Evolutionary conservation across 1,284 basidiomycete genomes (phyloP).

Genomic region (Inonotus obliquus): DNA sequence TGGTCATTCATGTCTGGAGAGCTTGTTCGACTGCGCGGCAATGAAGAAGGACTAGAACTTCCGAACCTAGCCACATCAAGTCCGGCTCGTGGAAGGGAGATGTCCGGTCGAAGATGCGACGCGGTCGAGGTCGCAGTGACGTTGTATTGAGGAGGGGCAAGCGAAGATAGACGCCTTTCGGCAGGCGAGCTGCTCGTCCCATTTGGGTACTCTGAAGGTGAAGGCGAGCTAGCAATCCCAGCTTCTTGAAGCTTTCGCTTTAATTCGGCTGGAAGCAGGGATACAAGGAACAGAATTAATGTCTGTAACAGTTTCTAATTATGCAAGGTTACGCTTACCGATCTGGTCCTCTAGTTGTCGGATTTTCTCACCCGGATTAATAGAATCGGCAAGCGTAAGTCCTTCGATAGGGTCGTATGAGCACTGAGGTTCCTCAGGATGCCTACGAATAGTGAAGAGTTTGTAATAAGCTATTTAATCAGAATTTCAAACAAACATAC

Average conservation of each 20-base stretch:
- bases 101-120: conserved; percentile 13
- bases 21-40: conserved; percentile 33
- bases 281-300: background rate
- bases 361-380: conserved; percentile 71
- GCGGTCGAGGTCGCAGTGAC: conserved; percentile 15
- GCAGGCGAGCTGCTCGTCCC: conserved; percentile 2
- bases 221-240: conserved; percentile 13
- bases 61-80: conserved; percentile 11
- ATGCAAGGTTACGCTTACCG: conserved; percentile 36
- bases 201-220: conserved; percentile 8
- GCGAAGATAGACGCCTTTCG: conserved; percentile 8
- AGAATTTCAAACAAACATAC: conserved; percentile 38
- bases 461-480: background rate
- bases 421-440: conserved; percentile 76
- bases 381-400: conserved; percentile 63
- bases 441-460: conserved; percentile 38
- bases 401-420: conserved; percentile 82
- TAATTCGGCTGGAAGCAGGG: conserved; percentile 49
- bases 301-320: background rate
- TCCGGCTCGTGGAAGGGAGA: conserved; percentile 17
- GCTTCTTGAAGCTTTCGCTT: conserved; percentile 59
- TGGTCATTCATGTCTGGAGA: conserved; percentile 23
- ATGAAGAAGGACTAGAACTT: conserved; percentile 45
- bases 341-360: conserved; percentile 73
- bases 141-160: conserved; percentile 15